Conservation (phyloP, 345 rosid species). For the Triadica sebifera region DNA sequence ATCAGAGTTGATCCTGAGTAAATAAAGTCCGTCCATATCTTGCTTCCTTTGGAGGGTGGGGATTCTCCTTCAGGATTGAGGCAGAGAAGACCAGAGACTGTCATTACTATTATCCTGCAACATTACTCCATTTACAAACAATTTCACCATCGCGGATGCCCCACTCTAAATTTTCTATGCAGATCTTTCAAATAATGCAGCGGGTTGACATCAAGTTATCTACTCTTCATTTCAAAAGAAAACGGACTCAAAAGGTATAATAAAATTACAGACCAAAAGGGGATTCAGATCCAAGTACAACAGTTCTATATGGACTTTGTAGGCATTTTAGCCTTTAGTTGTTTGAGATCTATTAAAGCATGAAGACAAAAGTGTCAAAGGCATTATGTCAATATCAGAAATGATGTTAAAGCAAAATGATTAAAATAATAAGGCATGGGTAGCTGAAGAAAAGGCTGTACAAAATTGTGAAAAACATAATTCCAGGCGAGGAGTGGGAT, state of each 20-base stretch:
- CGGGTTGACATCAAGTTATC: background rate
- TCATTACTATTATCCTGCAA: background rate
- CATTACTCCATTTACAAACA: background rate
- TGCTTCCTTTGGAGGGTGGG: background rate
- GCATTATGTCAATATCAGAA: background rate
- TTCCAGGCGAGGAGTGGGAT: background rate
- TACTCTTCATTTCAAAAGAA: background rate
- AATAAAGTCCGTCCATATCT: background rate
- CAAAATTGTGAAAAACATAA: background rate
- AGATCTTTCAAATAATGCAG: background rate
- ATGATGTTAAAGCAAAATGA: background rate
- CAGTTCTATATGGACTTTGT: too few species aligned
- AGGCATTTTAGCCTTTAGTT: too few species aligned
- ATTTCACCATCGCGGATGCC: background rate
- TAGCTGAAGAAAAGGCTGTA: background rate
- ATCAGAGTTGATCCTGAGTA: background rate
- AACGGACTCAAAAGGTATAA: too few species aligned
- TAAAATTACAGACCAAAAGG: background rate
- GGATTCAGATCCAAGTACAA: background rate
- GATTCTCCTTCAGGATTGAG: background rate
- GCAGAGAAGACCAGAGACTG: background rate
- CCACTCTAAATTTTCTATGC: background rate
- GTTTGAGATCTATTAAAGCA: background rate
- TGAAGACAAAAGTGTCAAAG: background rate
- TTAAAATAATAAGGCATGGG: background rate